A percentile compares a stretch with the other conserved stretches of the same genome.
Evolutionary conservation across 768 basidiomycete species (phyloP).

Genomic region (Tylopilus vinaceipallidus): DNA sequence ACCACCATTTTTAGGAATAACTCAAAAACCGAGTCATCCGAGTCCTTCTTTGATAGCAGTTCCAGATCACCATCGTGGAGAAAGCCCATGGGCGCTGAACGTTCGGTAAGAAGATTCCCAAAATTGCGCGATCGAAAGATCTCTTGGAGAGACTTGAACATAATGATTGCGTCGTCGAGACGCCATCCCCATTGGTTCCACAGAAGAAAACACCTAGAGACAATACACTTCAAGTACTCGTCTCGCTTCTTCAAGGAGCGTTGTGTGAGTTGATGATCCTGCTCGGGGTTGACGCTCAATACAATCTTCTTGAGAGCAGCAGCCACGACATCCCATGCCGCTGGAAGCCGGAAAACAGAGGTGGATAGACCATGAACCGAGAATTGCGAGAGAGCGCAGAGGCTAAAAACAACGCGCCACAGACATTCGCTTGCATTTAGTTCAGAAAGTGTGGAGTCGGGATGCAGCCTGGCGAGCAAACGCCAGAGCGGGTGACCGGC

Average conservation of each 20-base stretch:
- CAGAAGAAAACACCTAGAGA: constrained; percentile 72
- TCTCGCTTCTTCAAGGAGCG: constrained; percentile 55
- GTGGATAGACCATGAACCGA: constrained; percentile 50
- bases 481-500: constrained; percentile 45
- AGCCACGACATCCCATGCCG: constrained; percentile 66
- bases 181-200: constrained; percentile 77
- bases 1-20: constrained; percentile 80
- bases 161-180: constrained; percentile 49
- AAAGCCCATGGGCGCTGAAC: constrained; percentile 69
- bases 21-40: constrained; percentile 70
- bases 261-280: constrained; percentile 39
- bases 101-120: constrained; percentile 62
- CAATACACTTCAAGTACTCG: constrained; percentile 65
- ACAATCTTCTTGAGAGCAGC: constrained; percentile 58
- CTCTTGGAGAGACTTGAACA: constrained; percentile 64
- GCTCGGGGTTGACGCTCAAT: constrained; percentile 45
- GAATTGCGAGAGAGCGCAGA: constrained; percentile 81
- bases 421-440: constrained; percentile 57
- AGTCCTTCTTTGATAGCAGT: constrained; percentile 48
- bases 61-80: constrained; percentile 53
- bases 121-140: constrained; percentile 80
- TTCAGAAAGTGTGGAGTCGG: constrained; percentile 31
- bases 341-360: constrained; percentile 39
- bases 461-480: constrained; percentile 37
- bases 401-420: constrained; percentile 69